Evolutionary conservation across 345 rosid genomes (phyloP).

Genomic region (Camelina sativa): DNA sequence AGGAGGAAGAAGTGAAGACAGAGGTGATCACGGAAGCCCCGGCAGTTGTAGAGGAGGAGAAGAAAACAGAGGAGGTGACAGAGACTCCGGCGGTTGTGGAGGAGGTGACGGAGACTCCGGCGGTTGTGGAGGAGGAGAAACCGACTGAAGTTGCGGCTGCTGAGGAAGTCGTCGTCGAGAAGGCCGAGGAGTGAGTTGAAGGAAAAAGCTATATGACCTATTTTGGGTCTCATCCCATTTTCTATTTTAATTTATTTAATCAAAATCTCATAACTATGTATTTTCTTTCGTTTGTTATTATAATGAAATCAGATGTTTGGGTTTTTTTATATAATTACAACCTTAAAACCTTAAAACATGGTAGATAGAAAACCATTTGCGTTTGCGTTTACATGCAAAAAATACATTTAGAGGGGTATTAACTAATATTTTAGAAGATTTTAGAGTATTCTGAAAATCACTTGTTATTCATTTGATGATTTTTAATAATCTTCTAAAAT

Average conservation of each 20-base stretch:
- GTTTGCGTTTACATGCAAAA: background rate
- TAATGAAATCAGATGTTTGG: constrained; percentile 25
- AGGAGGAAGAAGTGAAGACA: constrained; percentile 24
- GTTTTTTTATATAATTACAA: constrained; percentile 6
- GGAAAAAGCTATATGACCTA: constrained; percentile 22
- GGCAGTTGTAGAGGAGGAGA: constrained; percentile 31
- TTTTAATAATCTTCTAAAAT: too few relatives aligned
- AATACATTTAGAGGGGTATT: too few relatives aligned
- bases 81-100: constrained; percentile 30
- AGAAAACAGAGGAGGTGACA: constrained; percentile 4
- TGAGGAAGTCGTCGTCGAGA: constrained; percentile 28
- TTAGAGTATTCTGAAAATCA: too few relatives aligned
- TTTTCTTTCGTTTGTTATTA: constrained; percentile 9
- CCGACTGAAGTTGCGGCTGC: constrained; percentile 15
- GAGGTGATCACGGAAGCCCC: constrained; percentile 32
- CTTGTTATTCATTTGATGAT: too few relatives aligned
- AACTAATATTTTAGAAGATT: too few relatives aligned
- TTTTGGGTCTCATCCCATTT: constrained; percentile 26
- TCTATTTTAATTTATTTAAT: constrained; percentile 1
- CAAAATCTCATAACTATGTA: background rate
- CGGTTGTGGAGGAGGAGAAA: constrained; percentile 7
- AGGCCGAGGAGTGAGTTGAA: constrained; percentile 32
- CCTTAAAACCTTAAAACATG: background rate
- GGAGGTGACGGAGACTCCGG: constrained; percentile 30
- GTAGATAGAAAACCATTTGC: background rate